Conservation (phyloP, 805 yeast species). For the Schwanniomyces pseudopolymorphus region DNA sequence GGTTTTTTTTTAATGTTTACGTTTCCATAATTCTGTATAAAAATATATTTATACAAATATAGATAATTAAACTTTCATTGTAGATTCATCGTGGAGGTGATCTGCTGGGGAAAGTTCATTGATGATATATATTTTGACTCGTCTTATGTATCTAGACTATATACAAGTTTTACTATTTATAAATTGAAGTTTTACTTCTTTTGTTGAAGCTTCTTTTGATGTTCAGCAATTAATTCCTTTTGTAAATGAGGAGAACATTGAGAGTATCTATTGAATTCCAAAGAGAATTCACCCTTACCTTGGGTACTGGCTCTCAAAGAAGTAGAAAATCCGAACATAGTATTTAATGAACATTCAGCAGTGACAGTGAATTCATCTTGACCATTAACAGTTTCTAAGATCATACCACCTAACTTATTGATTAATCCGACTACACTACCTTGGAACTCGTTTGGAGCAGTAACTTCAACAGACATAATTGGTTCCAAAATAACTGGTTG, state of each 20-base stretch:
- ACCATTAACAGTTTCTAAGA: constrained; percentile 90
- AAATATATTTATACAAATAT: constrained; percentile 6
- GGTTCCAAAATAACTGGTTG: constrained; percentile 93
- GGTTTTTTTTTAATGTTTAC: constrained; percentile 28
- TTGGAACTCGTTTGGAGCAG: constrained; percentile 96
- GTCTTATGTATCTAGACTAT: constrained; percentile 4
- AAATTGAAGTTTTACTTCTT: constrained; percentile 5
- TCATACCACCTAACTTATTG: constrained; percentile 89
- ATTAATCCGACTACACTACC: constrained; percentile 87
- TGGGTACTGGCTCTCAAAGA: constrained; percentile 94
- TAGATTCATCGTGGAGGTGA: constrained; percentile 2
- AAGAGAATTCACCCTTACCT: constrained; percentile 97
- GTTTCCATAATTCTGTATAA: constrained; percentile 19
- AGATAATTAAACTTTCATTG: constrained; percentile 7
- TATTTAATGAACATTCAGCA: constrained; percentile 95
- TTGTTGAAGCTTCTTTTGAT: constrained; percentile 34
- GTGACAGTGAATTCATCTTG: constrained; percentile 90
- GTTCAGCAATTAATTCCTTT: constrained; percentile 83
- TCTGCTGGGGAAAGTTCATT: not conserved
- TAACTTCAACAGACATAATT: constrained; percentile 88
- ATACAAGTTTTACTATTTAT: constrained; percentile 10
- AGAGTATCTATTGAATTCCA: constrained; percentile 90
- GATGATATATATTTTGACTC: not conserved
- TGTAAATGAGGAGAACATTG: constrained; percentile 91
- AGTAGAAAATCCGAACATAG: constrained; percentile 95